phyloP scores from a whole-genome alignment of 306 rosid genomes.

The Fragaria vesca region DNA sequence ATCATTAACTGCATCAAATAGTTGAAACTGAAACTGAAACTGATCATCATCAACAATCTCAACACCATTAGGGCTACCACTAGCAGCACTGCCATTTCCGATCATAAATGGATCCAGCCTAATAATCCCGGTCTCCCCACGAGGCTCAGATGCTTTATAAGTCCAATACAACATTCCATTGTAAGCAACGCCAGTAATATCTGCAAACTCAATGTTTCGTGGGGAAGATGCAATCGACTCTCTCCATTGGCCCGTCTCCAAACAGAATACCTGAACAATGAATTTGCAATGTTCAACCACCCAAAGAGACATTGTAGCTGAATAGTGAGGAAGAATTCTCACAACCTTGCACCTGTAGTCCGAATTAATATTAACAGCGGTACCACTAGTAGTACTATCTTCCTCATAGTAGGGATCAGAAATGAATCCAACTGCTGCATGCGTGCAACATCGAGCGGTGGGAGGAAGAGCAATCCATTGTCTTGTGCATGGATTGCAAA shows the following conservation, averaged over 20 bases:
- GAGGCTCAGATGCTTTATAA: neutral
- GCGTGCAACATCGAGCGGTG: neutral
- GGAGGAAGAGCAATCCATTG: slow-evolving; percentile 7
- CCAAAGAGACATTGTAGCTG: too few species aligned
- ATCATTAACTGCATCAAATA: neutral
- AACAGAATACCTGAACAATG: neutral
- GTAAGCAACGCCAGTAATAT: neutral
- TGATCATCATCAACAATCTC: neutral
- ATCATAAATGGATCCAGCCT: neutral
- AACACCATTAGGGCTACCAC: neutral
- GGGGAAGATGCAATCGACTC: neutral
- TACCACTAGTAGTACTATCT: neutral
- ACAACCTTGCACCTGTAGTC: neutral
- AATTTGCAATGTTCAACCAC: too few species aligned
- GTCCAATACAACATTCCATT: neutral
- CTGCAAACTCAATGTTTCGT: neutral
- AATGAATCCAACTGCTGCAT: neutral
- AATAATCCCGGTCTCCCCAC: neutral
- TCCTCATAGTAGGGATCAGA: neutral
- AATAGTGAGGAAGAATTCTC: neutral
- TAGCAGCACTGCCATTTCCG: neutral
- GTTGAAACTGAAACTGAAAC: neutral
- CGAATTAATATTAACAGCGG: neutral
- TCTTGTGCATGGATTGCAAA: neutral
- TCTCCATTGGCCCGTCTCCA: neutral